These are phyloP conservation scores for Poa pratensis DNA, from an alignment of 176 grass and related monocot genomes.

Conservation along the genomic window DNA sequence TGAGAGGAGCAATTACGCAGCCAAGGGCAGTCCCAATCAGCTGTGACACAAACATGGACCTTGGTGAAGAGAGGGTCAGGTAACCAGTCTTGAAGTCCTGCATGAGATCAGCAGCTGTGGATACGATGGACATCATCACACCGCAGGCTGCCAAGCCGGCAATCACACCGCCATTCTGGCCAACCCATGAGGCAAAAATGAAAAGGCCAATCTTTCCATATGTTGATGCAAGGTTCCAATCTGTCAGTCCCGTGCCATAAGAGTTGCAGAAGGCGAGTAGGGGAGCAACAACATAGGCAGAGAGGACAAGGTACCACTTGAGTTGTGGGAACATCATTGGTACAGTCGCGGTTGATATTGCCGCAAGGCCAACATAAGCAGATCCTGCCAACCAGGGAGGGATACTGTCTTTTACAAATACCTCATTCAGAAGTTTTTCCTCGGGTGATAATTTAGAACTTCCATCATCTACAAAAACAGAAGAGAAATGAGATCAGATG, in stretches of 20 bases:
- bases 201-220: conserved; percentile 89
- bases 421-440: conserved; percentile 60
- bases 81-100: conserved; percentile 97
- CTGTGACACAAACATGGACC: conserved; percentile 91
- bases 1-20: conserved; percentile 77
- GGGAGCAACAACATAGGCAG: conserved; percentile 69
- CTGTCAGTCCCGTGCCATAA: conserved; percentile 79
- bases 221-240: conserved; percentile 77
- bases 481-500: conserved; percentile 37
- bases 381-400: conserved; percentile 75
- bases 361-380: conserved; percentile 70
- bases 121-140: conserved; percentile 90
- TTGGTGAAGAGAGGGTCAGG: conserved; percentile 80
- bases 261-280: conserved; percentile 92
- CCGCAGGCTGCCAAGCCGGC: conserved; percentile 80
- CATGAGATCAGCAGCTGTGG: conserved; percentile 91
- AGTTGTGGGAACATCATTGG: conserved; percentile 83
- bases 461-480: conserved; percentile 51
- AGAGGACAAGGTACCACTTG: conserved; percentile 82
- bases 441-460: conserved; percentile 53
- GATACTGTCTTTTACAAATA: conserved; percentile 73
- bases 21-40: conserved; percentile 79
- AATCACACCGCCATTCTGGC: conserved; percentile 73
- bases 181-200: conserved; percentile 73
- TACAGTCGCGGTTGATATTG: conserved; percentile 70